phyloP scores from a whole-genome alignment of 1,284 basidiomycete species.

The Heterobasidion annosum region DNA sequence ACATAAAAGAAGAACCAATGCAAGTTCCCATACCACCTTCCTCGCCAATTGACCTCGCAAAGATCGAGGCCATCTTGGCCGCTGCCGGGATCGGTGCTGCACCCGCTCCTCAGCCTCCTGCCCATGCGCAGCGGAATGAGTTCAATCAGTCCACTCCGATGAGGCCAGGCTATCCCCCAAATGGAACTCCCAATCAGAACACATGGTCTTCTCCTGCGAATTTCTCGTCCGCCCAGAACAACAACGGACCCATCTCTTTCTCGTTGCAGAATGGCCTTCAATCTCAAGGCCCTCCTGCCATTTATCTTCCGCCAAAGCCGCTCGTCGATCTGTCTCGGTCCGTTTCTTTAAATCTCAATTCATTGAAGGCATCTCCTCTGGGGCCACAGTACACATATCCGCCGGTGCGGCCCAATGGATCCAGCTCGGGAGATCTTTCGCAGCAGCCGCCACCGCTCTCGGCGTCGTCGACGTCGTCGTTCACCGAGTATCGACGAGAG shows the following conservation, averaged over 20 bases:
- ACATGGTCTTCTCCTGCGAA: neutral
- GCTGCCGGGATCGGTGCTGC: neutral
- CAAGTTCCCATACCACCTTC: neutral
- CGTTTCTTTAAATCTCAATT: neutral
- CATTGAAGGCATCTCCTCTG: neutral
- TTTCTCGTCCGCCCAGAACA: too few relatives aligned
- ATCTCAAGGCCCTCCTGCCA: neutral
- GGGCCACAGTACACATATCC: neutral
- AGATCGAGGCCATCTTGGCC: neutral
- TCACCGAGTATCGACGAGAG: neutral
- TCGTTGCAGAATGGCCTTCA: too few relatives aligned
- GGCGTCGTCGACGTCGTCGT: neutral
- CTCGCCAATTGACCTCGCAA: neutral
- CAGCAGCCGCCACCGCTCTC: neutral
- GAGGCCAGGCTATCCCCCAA: neutral
- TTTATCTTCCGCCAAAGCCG: neutral
- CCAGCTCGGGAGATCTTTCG: neutral
- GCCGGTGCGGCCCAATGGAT: neutral
- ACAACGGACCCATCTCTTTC: too few relatives aligned
- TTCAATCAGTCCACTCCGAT: neutral
- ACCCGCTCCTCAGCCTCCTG: neutral
- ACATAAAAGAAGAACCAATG: neutral
- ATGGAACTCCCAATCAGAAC: neutral
- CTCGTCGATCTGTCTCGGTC: neutral
- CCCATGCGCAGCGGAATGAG: neutral